Percentiles rank a stretch among this genome's conserved stretches.
Evolutionary conservation across 2,329 filamentous ascomycete genomes (phyloP).

Genomic region (Hypoxylon rubiginosum): DNA sequence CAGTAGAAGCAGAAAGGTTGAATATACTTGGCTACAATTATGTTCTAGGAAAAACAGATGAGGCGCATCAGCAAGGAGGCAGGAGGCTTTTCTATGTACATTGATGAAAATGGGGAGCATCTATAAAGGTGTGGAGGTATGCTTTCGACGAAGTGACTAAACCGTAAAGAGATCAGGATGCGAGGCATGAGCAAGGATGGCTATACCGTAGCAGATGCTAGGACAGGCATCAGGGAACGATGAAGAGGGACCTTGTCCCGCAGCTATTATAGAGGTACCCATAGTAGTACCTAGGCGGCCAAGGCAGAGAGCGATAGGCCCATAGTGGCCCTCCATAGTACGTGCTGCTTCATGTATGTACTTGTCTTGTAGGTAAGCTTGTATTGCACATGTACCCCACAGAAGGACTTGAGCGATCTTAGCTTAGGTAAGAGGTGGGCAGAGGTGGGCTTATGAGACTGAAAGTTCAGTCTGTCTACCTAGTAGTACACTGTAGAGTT

Average conservation of each 20-base stretch:
- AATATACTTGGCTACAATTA: constrained; percentile 17
- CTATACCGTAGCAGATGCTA: constrained; percentile 44
- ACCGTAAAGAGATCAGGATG: constrained; percentile 56
- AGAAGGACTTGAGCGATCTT: neutral
- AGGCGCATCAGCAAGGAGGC: constrained; percentile 46
- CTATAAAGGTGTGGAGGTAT: constrained; percentile 53
- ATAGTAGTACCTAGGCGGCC: neutral
- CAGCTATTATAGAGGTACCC: constrained; percentile 4
- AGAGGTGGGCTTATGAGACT: too few species aligned
- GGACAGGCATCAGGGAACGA: constrained; percentile 50
- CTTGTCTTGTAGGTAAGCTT: neutral
- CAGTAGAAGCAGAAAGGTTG: constrained; percentile 11
- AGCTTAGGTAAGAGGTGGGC: neutral
- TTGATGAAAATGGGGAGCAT: constrained; percentile 46
- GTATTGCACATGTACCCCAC: neutral
- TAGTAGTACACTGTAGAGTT: neutral
- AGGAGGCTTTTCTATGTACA: constrained; percentile 52
- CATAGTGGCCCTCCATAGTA: constrained; percentile 2
- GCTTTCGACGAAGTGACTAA: constrained; percentile 56
- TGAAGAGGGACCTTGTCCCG: constrained; percentile 40
- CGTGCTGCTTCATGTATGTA: neutral
- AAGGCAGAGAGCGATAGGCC: neutral
- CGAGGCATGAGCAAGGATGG: constrained; percentile 56
- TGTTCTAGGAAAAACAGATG: constrained; percentile 40
- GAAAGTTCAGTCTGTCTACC: neutral